Evolutionary conservation across 1,284 basidiomycete species (phyloP), one percentile per base, ranked within the genome.

Genomic region (Ceratobasidium sp.): DNA sequence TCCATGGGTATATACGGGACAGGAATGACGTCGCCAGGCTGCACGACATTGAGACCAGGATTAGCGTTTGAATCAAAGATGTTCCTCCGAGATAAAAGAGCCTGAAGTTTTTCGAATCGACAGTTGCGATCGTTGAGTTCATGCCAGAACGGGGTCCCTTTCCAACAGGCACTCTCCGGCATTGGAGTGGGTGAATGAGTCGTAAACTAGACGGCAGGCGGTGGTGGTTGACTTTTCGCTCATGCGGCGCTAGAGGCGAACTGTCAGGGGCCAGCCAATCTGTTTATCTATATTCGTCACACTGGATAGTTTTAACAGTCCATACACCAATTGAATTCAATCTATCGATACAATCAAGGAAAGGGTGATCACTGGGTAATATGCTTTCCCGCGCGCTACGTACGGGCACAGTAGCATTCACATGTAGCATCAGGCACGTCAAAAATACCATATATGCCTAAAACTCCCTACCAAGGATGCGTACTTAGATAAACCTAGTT

Each of bases 381-480:
- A 15, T 33, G 20, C 33, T 20, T 23, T 15, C 4, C 33, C 33
- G 33, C 33, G 33, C 33, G 33, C 33, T 33, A 33, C 33, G 33
- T 33, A 33, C 33, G 33, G 33, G 33, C 33, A 23, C 73, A 76
- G 58, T 63, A 76, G 46, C 73, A 76, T 67, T 76, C 73, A 28
- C 73, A 76, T 26, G 26, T 51, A 46, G n/a, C 53, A 33, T 76
- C 73, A 6, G 51, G 28, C 2, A 67, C 53, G 63, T 76, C 73
- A n/a, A 76, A 76, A 44, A 76, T 39, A 9, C 73, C 73, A 26
- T 55, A 76, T n/a, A 76, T 76, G 18, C 73, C 73, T 15, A 49
- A 26, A 2, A 76, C 26, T 23, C 73, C 73, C 73, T 76, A 23
- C 18, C 18, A 15, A 61, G 2, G 12, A 67, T 9, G 7, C 18